Evolutionary conservation across 1,284 basidiomycete species (phyloP), one percentile per base, ranked within the genome.

Genomic region (Cryptococcus sp.): DNA sequence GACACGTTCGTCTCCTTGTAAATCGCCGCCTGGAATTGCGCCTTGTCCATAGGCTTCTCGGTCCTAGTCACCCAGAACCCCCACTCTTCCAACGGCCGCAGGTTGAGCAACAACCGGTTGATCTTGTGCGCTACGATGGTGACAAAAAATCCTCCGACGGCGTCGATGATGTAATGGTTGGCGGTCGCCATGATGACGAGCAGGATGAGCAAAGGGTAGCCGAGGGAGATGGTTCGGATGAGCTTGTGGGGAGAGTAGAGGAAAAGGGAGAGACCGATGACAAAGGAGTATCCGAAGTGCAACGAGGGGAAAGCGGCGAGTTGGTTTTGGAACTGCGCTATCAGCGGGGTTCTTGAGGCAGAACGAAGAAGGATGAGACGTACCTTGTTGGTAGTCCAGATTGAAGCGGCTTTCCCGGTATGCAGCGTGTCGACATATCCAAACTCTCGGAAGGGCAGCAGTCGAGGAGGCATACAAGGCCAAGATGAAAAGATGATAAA

Each of bases 151-250:
- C 70, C 69, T 14, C 66, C 71, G 24, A 67, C 53, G 9, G 71
- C 71, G 51, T 71, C 69, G 47, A 73, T 58, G 37, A 71, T 35
- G 55, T 68, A 71, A 53, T 73, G 69, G 50, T 71, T 73, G n/a
- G 69, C 71, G 3, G 69, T 73, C 1, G 63, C 57, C 63, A 73
- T 68, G 54, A 73, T 72, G 3, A 70, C 68, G 34, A 69, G 52
- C 26, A 71, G 58, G 49, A 72, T 71, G 25, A 68, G 53, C 12
- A 63, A 35, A 0, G 70, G 70, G 57, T 71, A 72, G 23, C 57
- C 46, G 12, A 58, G 55, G 6, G 56, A 52, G 31, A 63, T 40
- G 18, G 45, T 26, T 28, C 58, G 52, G 11, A 66, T 43, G 32
- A 52, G 37, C 16, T 46, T 44, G 49, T 66, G 64, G 11, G 68